phyloP scores from a whole-genome alignment of 805 yeast genomes.

The Nakazawaea wickerhamii region DNA sequence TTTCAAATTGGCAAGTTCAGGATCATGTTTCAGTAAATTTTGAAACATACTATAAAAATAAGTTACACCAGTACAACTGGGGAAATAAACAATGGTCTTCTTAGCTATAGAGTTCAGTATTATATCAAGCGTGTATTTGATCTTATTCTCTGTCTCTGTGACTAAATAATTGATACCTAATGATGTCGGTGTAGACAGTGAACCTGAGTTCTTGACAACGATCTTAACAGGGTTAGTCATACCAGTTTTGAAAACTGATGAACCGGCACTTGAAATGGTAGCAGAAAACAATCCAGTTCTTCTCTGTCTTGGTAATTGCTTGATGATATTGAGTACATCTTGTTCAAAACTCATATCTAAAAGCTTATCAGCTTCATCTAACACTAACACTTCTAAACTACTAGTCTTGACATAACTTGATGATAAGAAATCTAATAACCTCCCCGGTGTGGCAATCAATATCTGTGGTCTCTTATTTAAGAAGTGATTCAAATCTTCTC shows the following conservation, averaged over 20 bases:
- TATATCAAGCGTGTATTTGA: constrained; percentile 52
- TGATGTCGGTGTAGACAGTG: constrained; percentile 49
- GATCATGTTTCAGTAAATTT: constrained; percentile 26
- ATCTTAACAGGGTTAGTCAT: constrained; percentile 90
- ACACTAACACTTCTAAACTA: constrained; percentile 65
- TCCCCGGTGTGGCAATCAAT: constrained; percentile 89
- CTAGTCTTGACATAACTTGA: constrained; percentile 52
- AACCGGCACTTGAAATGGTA: constrained; percentile 79
- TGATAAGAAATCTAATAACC: constrained; percentile 68
- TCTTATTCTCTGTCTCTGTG: constrained; percentile 54
- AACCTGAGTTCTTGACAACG: constrained; percentile 54
- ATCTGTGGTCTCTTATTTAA: constrained; percentile 58
- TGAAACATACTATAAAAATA: constrained; percentile 60
- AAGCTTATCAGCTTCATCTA: constrained; percentile 92
- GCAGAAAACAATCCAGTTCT: constrained; percentile 94
- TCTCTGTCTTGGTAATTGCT: constrained; percentile 79
- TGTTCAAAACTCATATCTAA: constrained; percentile 70
- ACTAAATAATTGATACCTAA: constrained; percentile 57
- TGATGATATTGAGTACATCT: constrained; percentile 64
- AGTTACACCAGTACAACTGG: constrained; percentile 83
- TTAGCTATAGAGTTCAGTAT: constrained; percentile 51
- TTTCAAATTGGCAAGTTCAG: constrained; percentile 25
- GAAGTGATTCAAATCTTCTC: constrained; percentile 68
- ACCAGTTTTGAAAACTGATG: constrained; percentile 77
- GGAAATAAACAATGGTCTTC: constrained; percentile 86